Evolutionary conservation across 164 flowering plant genomes (phyloP).

Genomic region (Magnolia changhungtana): DNA sequence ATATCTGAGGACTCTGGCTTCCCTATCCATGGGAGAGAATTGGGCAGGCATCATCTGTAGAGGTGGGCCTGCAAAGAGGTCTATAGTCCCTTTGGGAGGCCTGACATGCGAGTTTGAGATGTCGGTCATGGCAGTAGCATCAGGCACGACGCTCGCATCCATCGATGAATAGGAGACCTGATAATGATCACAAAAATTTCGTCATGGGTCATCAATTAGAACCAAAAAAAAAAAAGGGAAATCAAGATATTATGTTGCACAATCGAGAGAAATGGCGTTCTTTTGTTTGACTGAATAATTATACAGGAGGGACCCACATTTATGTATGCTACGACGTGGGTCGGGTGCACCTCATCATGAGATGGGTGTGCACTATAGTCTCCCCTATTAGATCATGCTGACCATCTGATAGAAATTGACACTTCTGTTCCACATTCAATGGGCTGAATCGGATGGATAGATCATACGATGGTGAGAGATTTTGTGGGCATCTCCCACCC

Average conservation of each 20-base stretch:
- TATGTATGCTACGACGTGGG: too few relatives aligned
- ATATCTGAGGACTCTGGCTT: constrained; percentile 81
- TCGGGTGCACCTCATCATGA: too few relatives aligned
- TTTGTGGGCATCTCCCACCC: too few relatives aligned
- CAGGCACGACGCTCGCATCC: constrained; percentile 76
- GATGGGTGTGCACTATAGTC: too few relatives aligned
- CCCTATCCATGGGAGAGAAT: constrained; percentile 64
- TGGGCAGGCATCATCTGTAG: constrained; percentile 42
- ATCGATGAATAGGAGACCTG: constrained; percentile 47
- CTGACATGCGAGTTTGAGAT: constrained; percentile 42
- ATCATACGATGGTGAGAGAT: too few relatives aligned
- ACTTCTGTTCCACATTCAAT: too few relatives aligned
- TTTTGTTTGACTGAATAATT: too few relatives aligned
- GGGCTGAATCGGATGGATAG: too few relatives aligned
- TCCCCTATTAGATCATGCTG: too few relatives aligned
- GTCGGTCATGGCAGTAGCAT: constrained; percentile 48
- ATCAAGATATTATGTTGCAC: not conserved
- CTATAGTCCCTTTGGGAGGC: constrained; percentile 62
- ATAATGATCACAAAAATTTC: not conserved
- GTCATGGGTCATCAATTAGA: not conserved
- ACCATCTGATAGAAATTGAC: too few relatives aligned
- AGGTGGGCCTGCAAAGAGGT: constrained; percentile 53
- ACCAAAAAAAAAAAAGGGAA: not conserved
- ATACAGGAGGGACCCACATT: too few relatives aligned
- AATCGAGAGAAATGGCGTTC: too few relatives aligned